phyloP scores from a whole-genome alignment of 345 rosid genomes.

The Erysimum cheiranthoides region DNA sequence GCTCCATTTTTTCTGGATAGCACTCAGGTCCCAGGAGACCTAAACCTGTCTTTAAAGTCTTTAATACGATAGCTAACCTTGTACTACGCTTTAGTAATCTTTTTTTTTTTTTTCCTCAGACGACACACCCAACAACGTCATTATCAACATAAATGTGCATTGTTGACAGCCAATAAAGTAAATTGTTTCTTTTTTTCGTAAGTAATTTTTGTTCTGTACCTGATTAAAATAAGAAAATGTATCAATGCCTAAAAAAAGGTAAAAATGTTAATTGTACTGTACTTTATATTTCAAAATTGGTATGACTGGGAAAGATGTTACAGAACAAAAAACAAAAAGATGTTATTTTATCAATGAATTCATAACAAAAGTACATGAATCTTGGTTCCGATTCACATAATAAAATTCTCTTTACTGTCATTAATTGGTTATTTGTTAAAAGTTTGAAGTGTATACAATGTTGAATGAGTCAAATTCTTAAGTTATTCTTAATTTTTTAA shows the following conservation, averaged over 20 bases:
- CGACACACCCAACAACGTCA: constrained; percentile 3
- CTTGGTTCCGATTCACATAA: not conserved
- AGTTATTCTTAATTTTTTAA: too few relatives aligned
- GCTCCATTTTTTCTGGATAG: constrained; percentile 34
- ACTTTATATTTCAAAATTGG: not conserved
- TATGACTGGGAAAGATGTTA: not conserved
- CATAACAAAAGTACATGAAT: not conserved
- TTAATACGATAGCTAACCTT: not conserved
- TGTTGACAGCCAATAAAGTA: not conserved
- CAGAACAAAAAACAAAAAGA: not conserved
- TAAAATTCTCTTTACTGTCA: not conserved
- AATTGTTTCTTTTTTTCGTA: not conserved
- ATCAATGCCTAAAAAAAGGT: not conserved
- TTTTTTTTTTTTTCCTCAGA: not conserved
- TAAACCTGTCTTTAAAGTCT: not conserved
- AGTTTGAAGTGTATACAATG: not conserved
- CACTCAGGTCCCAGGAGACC: not conserved
- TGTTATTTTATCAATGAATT: not conserved
- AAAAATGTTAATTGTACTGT: not conserved
- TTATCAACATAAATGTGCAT: constrained; percentile 23
- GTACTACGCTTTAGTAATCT: constrained; percentile 11
- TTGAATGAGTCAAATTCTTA: not conserved
- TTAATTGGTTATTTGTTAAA: not conserved
- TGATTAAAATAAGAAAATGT: not conserved
- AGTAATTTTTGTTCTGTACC: not conserved